A percentile compares a stretch with the other conserved stretches of the same genome.
These are phyloP conservation scores for Trametopsis cervina DNA, from an alignment of 768 basidiomycete species.

Conservation along the genomic window DNA sequence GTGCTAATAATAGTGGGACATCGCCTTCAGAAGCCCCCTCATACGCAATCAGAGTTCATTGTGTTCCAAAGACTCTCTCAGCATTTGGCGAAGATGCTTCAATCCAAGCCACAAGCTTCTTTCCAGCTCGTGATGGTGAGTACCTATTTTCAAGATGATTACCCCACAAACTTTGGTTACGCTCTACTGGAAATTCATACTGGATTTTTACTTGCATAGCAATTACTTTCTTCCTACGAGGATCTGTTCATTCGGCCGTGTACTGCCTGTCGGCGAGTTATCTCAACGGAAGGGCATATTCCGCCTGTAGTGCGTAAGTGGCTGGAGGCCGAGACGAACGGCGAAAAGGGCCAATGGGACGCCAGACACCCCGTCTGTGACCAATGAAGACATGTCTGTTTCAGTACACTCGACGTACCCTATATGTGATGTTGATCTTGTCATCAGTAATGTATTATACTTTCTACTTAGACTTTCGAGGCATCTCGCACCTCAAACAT, in stretches of 20 bases:
- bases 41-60: slow-evolving; percentile 60
- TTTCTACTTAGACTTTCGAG: slow-evolving; percentile 1
- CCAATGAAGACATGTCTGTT: too few species aligned
- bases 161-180: background rate
- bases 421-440: too few species aligned
- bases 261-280: slow-evolving; percentile 51
- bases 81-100: slow-evolving; percentile 53
- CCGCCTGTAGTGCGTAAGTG: slow-evolving; percentile 64
- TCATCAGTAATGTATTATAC: too few species aligned
- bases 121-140: slow-evolving; percentile 49
- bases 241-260: slow-evolving; percentile 60
- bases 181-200: too few species aligned
- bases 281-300: slow-evolving; percentile 63
- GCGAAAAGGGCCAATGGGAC: slow-evolving; percentile 36
- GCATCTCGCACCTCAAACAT: too few species aligned
- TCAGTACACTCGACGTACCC: too few species aligned
- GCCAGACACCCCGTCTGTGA: slow-evolving; percentile 44
- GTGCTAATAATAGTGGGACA: background rate
- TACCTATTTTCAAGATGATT: background rate
- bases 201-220: too few species aligned
- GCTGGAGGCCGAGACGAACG: slow-evolving; percentile 26
- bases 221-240: slow-evolving; percentile 47
- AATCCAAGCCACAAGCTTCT: slow-evolving; percentile 44
- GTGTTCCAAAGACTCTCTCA: slow-evolving; percentile 64
- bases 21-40: slow-evolving; percentile 47